A percentile compares a stretch with the other conserved stretches of the same genome.
Conservation (phyloP, 805 yeast species). For the Hanseniaspora guilliermondii region DNA sequence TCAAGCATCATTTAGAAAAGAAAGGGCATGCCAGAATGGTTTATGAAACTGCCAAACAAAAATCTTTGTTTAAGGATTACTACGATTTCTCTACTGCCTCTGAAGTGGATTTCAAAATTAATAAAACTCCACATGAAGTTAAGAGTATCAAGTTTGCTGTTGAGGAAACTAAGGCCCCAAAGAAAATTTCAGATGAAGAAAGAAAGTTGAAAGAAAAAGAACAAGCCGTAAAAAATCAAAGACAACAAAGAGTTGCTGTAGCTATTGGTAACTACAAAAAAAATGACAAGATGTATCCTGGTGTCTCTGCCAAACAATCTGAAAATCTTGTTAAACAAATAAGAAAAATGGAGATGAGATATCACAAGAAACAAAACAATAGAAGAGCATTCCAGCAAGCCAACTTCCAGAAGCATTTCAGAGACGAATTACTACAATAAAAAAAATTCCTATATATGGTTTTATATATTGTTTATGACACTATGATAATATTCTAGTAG, state of each 20-base stretch:
- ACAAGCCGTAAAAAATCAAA: constrained; percentile 35
- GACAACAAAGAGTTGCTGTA: constrained; percentile 27
- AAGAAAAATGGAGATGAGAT: constrained; percentile 38
- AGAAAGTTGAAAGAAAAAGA: constrained; percentile 20
- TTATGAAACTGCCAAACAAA: constrained; percentile 69
- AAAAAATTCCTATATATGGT: background rate
- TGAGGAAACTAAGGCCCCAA: constrained; percentile 25
- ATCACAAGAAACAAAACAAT: constrained; percentile 25
- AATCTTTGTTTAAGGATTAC: constrained; percentile 60
- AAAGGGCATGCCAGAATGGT: constrained; percentile 86
- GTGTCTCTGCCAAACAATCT: constrained; percentile 8
- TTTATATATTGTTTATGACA: constrained; percentile 18
- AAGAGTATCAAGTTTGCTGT: constrained; percentile 24
- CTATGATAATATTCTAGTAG: constrained; percentile 24
- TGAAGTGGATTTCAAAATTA: constrained; percentile 26
- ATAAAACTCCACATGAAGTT: constrained; percentile 23
- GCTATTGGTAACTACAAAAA: constrained; percentile 66
- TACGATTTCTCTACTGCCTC: constrained; percentile 72
- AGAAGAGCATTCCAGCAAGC: constrained; percentile 51
- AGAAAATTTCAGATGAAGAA: constrained; percentile 23
- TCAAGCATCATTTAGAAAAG: constrained; percentile 73
- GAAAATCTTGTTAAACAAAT: constrained; percentile 41
- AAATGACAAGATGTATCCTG: constrained; percentile 40
- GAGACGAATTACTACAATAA: constrained; percentile 50
- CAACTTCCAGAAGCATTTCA: constrained; percentile 74